Conservation (phyloP, 2,329 filamentous ascomycete species). For the Coniochaeta pulveracea region DNA sequence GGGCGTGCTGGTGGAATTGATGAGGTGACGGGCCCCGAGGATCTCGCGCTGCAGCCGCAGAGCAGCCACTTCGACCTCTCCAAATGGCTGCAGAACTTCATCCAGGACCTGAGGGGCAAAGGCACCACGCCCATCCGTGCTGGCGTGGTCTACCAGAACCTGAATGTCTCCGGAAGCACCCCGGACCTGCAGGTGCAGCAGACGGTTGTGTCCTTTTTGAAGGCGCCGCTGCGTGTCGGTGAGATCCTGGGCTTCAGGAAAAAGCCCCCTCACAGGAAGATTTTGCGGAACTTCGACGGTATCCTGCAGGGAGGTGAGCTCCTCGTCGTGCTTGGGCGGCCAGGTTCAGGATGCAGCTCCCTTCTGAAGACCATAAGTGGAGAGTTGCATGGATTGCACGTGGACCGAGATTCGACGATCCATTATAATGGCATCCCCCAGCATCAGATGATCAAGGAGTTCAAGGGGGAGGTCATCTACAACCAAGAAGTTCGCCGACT, state of each 20-base stretch:
- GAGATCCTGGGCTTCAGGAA: constrained; percentile 41
- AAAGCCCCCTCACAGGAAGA: too few relatives aligned
- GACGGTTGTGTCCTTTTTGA: constrained; percentile 48
- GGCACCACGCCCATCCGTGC: neutral
- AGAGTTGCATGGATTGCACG: constrained; percentile 52
- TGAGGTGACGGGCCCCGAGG: neutral
- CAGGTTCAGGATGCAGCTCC: constrained; percentile 45
- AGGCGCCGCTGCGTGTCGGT: constrained; percentile 43
- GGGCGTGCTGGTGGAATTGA: neutral
- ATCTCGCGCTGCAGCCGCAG: neutral
- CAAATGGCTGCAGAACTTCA: neutral
- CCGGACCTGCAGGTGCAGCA: constrained; percentile 57
- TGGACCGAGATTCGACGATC: constrained; percentile 50
- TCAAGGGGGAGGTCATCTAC: constrained; percentile 49
- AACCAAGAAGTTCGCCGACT: constrained; percentile 48
- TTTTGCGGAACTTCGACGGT: constrained; percentile 19
- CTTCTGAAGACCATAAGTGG: constrained; percentile 56
- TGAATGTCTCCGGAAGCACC: constrained; percentile 57
- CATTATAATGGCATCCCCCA: constrained; percentile 39
- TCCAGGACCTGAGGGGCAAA: neutral
- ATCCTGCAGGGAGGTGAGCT: constrained; percentile 43
- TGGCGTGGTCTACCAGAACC: constrained; percentile 28
- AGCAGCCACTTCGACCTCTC: neutral
- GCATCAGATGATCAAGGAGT: constrained; percentile 25
- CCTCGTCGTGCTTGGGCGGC: constrained; percentile 45